Evolutionary conservation across 1,139 yeast genomes (phyloP).

Genomic region (Diutina mesorugosa): DNA sequence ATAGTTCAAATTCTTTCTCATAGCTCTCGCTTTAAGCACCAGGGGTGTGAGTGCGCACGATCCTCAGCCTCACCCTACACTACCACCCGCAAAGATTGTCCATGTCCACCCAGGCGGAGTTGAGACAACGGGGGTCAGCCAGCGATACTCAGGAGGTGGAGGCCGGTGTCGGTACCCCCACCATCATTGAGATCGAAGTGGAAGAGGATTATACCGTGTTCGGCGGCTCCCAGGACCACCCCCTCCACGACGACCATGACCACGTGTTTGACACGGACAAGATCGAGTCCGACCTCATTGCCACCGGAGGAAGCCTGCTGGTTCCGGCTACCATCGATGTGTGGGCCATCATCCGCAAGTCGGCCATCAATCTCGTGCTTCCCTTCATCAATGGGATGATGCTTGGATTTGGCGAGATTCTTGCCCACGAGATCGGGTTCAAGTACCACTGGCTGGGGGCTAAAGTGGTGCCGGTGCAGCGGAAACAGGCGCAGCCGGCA

Average conservation of each 20-base stretch:
- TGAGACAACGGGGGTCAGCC: not conserved
- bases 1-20: no score
- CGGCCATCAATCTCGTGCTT: constrained; percentile 63
- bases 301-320: not conserved
- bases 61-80: not conserved
- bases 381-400: constrained; percentile 92
- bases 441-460: constrained; percentile 72
- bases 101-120: not conserved
- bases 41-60: not conserved
- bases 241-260: not conserved
- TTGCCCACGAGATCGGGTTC: constrained; percentile 89
- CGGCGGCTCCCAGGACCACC: not conserved
- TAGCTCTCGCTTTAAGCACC: no score
- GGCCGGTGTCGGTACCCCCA: not conserved
- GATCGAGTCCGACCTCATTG: not conserved
- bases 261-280: not conserved
- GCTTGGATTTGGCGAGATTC: constrained; percentile 93
- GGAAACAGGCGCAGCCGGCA: not conserved
- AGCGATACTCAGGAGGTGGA: not conserved
- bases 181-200: not conserved
- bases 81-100: not conserved
- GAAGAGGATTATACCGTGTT: not conserved
- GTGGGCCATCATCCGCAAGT: constrained; percentile 29
- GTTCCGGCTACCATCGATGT: constrained; percentile 5
- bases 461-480: constrained; percentile 30